Conservation (phyloP, 1,284 basidiomycete genomes). For the Austroboletus niveus region DNA sequence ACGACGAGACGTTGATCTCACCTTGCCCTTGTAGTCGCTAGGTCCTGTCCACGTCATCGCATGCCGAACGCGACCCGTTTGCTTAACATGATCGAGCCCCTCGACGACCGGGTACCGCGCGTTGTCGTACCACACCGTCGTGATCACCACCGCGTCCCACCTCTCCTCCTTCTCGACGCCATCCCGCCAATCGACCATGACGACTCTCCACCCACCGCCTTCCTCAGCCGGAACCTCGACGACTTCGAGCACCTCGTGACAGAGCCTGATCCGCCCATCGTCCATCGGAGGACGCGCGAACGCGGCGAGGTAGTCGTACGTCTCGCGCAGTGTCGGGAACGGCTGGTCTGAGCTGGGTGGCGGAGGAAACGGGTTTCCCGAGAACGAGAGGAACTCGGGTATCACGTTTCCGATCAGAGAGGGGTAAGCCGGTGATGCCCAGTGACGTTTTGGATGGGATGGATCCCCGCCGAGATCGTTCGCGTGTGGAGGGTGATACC, state of each 20-base stretch:
- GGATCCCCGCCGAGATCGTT: slow-evolving; percentile 1
- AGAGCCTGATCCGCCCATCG: slow-evolving; percentile 37
- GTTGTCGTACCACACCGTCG: slow-evolving; percentile 45
- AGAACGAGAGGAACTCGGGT: slow-evolving; percentile 46
- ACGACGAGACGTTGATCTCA: slow-evolving; percentile 13
- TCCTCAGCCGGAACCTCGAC: slow-evolving; percentile 30
- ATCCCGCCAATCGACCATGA: slow-evolving; percentile 36
- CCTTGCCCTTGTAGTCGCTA: slow-evolving; percentile 39
- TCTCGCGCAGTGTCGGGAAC: slow-evolving; percentile 44
- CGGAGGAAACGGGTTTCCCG: slow-evolving; percentile 35
- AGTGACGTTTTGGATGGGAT: slow-evolving; percentile 26
- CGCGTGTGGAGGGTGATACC: slow-evolving; percentile 13
- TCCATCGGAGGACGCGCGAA: slow-evolving; percentile 36
- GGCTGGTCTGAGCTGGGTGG: slow-evolving; percentile 36
- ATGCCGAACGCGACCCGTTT: slow-evolving; percentile 33
- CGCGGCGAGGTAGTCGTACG: slow-evolving; percentile 38
- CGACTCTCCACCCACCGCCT: slow-evolving; percentile 39
- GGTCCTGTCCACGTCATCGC: slow-evolving; percentile 42
- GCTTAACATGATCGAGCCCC: slow-evolving; percentile 36
- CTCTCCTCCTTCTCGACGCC: slow-evolving; percentile 27
- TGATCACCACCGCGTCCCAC: slow-evolving; percentile 47
- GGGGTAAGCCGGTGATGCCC: slow-evolving; percentile 47
- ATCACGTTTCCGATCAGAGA: slow-evolving; percentile 48
- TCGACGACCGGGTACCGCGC: slow-evolving; percentile 41
- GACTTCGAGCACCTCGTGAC: slow-evolving; percentile 39